Evolutionary conservation across 352 stramenopile genomes (phyloP), one percentile per base, ranked within the genome.

Genomic region (Pythium folliculosum): DNA sequence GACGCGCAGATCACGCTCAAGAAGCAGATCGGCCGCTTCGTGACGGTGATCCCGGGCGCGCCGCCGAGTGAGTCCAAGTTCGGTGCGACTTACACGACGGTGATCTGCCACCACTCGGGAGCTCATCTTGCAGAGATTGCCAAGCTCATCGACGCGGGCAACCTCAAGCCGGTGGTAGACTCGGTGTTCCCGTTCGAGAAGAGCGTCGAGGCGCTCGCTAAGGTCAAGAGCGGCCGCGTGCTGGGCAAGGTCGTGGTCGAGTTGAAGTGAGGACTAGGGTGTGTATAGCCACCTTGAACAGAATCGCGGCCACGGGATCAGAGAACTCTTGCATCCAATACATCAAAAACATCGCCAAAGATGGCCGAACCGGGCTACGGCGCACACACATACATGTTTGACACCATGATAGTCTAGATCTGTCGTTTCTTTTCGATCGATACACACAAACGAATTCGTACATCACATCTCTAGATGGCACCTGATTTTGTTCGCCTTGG

Each of bases 1-100:
- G 65, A 52, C 23, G 74, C 74, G 0, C 71, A 79, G 65, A 70
- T 72, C 16, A 65, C 80, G 55, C 53, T 81, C 0, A 67, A 59
- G 49, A 80, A 82, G 61, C 17, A 67, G 44, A 68, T 54, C 0
- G 69, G 70, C 21, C 75, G 71, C 23, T 85, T 82, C 58, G 72
- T 81, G 51, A 81, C 54, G 0, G 71, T 86, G 10, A 0, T 43
- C 0, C 38, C 16, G 22, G 73, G 76, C 6, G 55, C 59, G 44
- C 59, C 75, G 8, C 71, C 71, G 2, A 78, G 76, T 23, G 78
- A 85, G 56, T 77, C 81, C 7, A 66, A 76, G 22, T 84, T 92
- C 14, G 84, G 81, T 22, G 82, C 80, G 17, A 62, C 55, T 22
- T 6, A 71, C 10, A 58, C 50, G 38, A 38, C 30, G 2, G 68